These are phyloP conservation scores for Neoscytalidium dimidiatum DNA, from an alignment of 2,329 filamentous ascomycete genomes.

Conservation along the genomic window DNA sequence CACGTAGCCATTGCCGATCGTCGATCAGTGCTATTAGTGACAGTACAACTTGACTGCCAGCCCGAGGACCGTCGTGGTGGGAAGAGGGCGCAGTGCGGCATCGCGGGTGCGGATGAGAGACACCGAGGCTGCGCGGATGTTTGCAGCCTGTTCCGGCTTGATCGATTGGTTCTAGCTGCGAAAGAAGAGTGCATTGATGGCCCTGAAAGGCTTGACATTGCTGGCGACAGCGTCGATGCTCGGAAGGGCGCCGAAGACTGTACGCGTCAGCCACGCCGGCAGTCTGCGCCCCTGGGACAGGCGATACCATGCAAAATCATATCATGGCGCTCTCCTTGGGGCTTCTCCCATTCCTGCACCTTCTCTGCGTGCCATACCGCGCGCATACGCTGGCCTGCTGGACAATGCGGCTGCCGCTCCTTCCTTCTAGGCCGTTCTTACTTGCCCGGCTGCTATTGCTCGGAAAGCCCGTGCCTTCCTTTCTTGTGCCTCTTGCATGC, in stretches of 20 bases:
- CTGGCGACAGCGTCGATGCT: no score
- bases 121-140: neutral
- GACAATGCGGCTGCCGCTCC: neutral
- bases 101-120: no score
- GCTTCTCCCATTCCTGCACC: no score
- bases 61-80: neutral
- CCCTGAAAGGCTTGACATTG: neutral
- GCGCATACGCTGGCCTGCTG: no score
- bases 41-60: neutral
- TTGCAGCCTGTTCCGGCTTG: no score
- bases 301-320: no score
- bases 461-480: neutral
- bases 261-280: no score
- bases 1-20: neutral
- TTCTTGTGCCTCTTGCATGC: neutral
- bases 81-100: neutral
- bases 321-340: no score
- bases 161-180: neutral
- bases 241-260: no score
- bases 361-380: no score
- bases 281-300: no score
- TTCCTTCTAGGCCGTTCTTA: neutral
- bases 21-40: no score
- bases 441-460: neutral
- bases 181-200: neutral